Evolutionary conservation across 202 grass and related monocot species (phyloP).

Genomic region (Setaria italica): DNA sequence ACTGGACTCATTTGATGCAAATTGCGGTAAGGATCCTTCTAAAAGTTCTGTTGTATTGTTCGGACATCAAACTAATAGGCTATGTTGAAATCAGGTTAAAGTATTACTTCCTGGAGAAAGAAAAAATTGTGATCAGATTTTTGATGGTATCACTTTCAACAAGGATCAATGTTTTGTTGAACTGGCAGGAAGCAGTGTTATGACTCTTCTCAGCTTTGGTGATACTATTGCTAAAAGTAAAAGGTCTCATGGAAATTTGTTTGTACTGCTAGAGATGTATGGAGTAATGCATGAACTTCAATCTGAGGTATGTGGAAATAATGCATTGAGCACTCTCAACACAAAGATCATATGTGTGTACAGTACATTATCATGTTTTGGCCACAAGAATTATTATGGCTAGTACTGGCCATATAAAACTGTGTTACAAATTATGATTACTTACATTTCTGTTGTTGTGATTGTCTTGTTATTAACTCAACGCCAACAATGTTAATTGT

Average conservation of each 20-base stretch:
- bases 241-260: conserved; percentile 81
- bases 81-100: conserved; percentile 67
- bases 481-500: not conserved
- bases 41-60: conserved; percentile 23
- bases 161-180: conserved; percentile 87
- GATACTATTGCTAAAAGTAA: conserved; percentile 88
- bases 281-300: conserved; percentile 88
- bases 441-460: not conserved
- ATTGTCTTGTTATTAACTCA: not conserved
- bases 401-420: not conserved
- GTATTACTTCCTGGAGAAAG: conserved; percentile 77
- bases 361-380: conserved; percentile 13
- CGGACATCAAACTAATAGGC: conserved; percentile 34
- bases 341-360: not conserved
- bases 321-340: not conserved
- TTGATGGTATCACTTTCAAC: conserved; percentile 64
- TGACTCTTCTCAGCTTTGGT: conserved; percentile 83
- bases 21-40: conserved; percentile 66
- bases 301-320: conserved; percentile 60
- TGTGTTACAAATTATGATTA: conserved; percentile 9
- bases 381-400: not conserved
- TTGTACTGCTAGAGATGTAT: conserved; percentile 91
- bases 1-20: conserved; percentile 82
- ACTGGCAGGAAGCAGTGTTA: conserved; percentile 68
- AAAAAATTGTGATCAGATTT: conserved; percentile 78